Conservation (phyloP, 768 basidiomycete genomes). For the Nevesoporus exiguus region DNA sequence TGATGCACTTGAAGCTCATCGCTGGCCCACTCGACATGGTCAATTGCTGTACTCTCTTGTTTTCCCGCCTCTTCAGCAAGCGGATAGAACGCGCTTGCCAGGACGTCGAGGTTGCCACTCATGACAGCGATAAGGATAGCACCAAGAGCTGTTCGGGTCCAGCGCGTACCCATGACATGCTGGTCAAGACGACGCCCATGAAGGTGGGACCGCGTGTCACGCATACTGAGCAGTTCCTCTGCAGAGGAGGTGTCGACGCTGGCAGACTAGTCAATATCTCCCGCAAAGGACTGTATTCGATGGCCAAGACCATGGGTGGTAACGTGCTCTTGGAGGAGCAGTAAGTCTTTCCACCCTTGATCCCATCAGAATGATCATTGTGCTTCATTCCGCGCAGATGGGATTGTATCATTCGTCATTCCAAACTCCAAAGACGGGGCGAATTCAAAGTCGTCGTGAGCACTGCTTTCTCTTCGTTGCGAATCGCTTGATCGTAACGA, state of each 20-base stretch:
- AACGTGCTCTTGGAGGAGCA: conserved; percentile 37
- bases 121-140: conserved; percentile 23
- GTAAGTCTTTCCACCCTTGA: conserved; percentile 25
- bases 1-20: conserved; percentile 25
- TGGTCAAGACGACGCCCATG: conserved; percentile 23
- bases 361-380: conserved; percentile 16
- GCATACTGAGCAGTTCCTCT: conserved; percentile 35
- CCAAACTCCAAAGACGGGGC: conserved; percentile 27
- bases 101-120: conserved; percentile 19
- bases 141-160: conserved; percentile 35
- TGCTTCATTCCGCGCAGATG: conserved; percentile 26
- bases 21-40: conserved; percentile 26
- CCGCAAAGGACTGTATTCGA: conserved; percentile 31
- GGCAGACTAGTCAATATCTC: conserved; percentile 33
- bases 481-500: conserved; percentile 10
- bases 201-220: conserved; percentile 32
- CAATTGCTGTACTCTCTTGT: conserved; percentile 19
- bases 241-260: conserved; percentile 36
- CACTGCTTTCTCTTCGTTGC: conserved; percentile 3
- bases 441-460: conserved; percentile 36
- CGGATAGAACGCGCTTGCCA: conserved; percentile 19
- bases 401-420: conserved; percentile 35
- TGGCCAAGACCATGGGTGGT: conserved; percentile 35
- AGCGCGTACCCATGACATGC: conserved; percentile 25
- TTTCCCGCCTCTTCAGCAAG: conserved; percentile 23